Percentiles rank a stretch among this genome's conserved stretches.
Evolutionary conservation across 176 grass and related monocot species (phyloP).

Genomic region (Raddia distichophylla): DNA sequence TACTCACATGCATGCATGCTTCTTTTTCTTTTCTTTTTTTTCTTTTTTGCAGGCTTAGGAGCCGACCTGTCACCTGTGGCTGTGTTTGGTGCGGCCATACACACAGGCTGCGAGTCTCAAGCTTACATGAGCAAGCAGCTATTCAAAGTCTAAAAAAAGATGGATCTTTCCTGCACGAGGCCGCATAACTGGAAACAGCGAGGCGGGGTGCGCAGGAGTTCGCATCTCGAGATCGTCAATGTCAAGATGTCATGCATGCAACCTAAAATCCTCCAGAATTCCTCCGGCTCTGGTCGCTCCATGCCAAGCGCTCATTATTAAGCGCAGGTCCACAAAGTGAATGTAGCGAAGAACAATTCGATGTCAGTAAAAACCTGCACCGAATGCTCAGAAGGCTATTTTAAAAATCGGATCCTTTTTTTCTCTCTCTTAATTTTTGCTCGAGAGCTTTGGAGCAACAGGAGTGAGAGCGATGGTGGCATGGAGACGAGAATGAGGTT

Average conservation of each 20-base stretch:
- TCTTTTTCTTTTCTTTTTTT: no score
- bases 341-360: background rate
- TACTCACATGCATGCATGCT: constrained; percentile 35
- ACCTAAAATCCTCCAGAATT: constrained; percentile 40
- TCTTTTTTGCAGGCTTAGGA: constrained; percentile 4
- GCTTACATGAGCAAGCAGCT: constrained; percentile 45
- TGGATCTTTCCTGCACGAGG: constrained; percentile 17
- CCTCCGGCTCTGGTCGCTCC: background rate
- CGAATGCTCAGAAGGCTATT: background rate
- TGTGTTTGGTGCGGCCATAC: constrained; percentile 12
- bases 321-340: constrained; percentile 7
- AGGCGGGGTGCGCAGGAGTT: constrained; percentile 7
- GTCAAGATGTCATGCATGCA: constrained; percentile 36
- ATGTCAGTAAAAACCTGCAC: background rate
- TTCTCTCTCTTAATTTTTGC: background rate
- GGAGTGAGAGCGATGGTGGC: background rate
- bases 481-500: no score
- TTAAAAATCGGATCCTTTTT: background rate
- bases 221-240: constrained; percentile 52
- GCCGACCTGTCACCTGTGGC: background rate
- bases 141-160: constrained; percentile 32
- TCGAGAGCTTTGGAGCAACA: background rate
- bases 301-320: background rate
- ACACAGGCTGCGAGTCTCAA: constrained; percentile 26
- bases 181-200: constrained; percentile 10